These are phyloP conservation scores for Dinochytrium kinnereticum DNA, from an alignment of 371 early-diverging fungal genomes.

Conservation along the genomic window DNA sequence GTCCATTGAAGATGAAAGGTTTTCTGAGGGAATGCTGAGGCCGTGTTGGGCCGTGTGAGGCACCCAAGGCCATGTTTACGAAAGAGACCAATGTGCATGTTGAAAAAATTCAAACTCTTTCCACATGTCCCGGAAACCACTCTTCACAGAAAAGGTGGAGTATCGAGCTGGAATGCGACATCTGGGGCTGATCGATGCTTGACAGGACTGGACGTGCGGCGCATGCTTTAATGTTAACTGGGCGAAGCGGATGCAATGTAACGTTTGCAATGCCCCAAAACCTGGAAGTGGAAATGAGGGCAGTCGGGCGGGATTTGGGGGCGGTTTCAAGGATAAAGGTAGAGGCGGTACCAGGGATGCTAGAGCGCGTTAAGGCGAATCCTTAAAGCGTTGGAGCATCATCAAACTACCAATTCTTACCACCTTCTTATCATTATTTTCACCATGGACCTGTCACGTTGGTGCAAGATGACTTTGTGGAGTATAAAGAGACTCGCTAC, in stretches of 20 bases:
- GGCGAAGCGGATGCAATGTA: slow-evolving; percentile 40
- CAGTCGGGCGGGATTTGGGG: slow-evolving; percentile 43
- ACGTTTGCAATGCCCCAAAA: slow-evolving; percentile 45
- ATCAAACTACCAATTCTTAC: no score
- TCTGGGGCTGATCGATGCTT: neutral
- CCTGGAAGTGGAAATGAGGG: slow-evolving; percentile 38
- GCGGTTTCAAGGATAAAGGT: slow-evolving; percentile 52
- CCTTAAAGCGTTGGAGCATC: no score
- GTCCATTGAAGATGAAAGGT: neutral
- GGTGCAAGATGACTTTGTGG: slow-evolving; percentile 38
- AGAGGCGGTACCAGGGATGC: neutral
- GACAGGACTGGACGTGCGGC: slow-evolving; percentile 46
- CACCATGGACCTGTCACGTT: neutral
- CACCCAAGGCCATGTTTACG: no score
- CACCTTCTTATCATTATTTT: no score
- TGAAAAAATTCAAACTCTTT: neutral
- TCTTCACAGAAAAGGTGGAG: slow-evolving; percentile 4
- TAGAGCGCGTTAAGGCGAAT: neutral
- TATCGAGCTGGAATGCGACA: neutral
- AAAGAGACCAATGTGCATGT: neutral
- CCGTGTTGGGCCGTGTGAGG: neutral
- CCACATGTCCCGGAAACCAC: neutral
- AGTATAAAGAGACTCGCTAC: slow-evolving; percentile 45
- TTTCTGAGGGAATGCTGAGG: neutral
- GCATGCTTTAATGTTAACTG: slow-evolving; percentile 62